Conservation (phyloP, 805 yeast species). For the Saturnispora sekii region DNA sequence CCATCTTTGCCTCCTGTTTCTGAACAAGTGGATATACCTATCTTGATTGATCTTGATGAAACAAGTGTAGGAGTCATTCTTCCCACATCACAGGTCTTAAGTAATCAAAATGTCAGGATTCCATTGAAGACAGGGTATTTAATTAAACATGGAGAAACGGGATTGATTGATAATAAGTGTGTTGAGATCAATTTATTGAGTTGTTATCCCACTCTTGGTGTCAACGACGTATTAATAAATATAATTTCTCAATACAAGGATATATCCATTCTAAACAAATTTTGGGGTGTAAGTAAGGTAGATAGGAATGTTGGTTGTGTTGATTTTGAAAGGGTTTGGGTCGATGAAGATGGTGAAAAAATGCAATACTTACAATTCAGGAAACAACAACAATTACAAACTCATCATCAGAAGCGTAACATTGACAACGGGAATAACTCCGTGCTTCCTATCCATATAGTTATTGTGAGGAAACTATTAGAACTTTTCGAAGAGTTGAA, state of each 20-base stretch:
- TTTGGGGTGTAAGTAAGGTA: constrained; percentile 10
- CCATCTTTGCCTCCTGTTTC: constrained; percentile 2
- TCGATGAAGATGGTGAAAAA: constrained; percentile 12
- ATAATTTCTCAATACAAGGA: constrained; percentile 54
- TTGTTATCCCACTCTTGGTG: constrained; percentile 59
- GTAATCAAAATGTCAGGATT: constrained; percentile 60
- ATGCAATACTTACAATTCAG: constrained; percentile 13
- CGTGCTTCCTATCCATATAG: constrained; percentile 64
- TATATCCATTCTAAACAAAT: constrained; percentile 24
- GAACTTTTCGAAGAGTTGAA: constrained; percentile 49
- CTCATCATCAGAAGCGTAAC: not conserved
- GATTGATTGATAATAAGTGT: constrained; percentile 17
- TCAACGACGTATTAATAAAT: constrained; percentile 43
- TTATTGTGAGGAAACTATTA: constrained; percentile 55
- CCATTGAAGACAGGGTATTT: constrained; percentile 67
- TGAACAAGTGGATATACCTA: constrained; percentile 9
- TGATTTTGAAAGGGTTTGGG: constrained; percentile 26
- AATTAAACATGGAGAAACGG: constrained; percentile 29
- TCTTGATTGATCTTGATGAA: constrained; percentile 39
- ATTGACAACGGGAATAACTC: constrained; percentile 18
- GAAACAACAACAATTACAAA: constrained; percentile 12
- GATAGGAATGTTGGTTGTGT: constrained; percentile 22
- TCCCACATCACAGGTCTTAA: constrained; percentile 51
- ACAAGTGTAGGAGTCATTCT: constrained; percentile 51
- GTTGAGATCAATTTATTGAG: constrained; percentile 63